phyloP scores from a whole-genome alignment of 441 rosid species.

The Euphorbia schlechtendalii region DNA sequence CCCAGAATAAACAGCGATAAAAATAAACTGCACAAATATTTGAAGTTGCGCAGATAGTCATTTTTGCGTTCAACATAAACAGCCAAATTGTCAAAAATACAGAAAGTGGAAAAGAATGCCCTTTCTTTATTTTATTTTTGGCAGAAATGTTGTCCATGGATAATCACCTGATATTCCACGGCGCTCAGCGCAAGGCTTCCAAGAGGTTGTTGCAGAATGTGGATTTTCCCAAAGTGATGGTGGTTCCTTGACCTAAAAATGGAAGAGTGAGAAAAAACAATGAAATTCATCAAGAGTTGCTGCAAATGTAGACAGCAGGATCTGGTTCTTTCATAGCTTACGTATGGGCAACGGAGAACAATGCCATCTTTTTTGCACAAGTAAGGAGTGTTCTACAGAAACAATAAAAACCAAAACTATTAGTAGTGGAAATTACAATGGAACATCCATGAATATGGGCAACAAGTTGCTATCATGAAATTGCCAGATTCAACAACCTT shows the following conservation, averaged over 20 bases:
- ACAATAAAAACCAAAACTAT: not conserved
- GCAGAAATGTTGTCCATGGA: not conserved
- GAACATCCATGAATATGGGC: not conserved
- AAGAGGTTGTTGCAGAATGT: constrained; percentile 83
- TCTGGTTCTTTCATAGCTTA: constrained; percentile 34
- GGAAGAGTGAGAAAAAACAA: constrained; percentile 7
- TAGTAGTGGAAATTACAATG: constrained; percentile 11
- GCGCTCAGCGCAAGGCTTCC: constrained; percentile 99
- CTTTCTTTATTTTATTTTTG: not conserved
- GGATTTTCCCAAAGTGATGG: constrained; percentile 99
- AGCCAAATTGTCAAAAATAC: not conserved
- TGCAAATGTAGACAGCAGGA: constrained; percentile 9
- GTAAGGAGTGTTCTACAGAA: constrained; percentile 71
- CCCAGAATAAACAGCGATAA: not conserved
- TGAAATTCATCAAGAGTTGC: not conserved
- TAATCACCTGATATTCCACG: constrained; percentile 71
- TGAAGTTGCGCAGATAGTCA: not conserved
- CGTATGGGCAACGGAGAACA: constrained; percentile 85
- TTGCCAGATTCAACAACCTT: not conserved
- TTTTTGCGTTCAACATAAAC: not conserved
- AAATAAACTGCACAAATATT: not conserved
- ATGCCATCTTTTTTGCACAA: constrained; percentile 94
- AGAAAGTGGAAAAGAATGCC: not conserved
- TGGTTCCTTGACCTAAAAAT: constrained; percentile 69
- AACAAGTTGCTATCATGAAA: not conserved